Conservation (phyloP, 139 green algal species). For the Pleodorina starrii region DNA sequence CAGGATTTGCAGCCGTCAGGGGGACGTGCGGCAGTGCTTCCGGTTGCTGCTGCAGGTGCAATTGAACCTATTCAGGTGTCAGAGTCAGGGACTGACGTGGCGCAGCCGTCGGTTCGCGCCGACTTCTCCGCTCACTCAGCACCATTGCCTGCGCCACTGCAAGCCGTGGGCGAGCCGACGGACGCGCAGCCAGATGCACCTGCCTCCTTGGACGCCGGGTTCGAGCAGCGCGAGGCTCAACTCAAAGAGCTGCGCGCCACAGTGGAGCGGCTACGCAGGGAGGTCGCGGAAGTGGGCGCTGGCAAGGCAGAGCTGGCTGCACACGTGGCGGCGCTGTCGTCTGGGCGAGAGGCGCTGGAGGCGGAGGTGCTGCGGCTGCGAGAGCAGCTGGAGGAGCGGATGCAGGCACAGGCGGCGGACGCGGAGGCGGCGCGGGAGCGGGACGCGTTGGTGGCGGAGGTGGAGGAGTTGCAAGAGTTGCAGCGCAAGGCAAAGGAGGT, state of each 20-base stretch:
- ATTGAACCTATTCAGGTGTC: too few species aligned
- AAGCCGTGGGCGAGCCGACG: too few species aligned
- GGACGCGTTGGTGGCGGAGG: slow-evolving; percentile 22
- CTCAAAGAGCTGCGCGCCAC: neutral
- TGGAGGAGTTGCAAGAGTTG: slow-evolving; percentile 44
- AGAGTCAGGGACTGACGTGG: too few species aligned
- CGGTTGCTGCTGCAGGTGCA: too few species aligned
- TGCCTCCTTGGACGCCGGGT: too few species aligned
- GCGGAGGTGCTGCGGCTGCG: slow-evolving; percentile 25
- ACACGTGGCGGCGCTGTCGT: neutral
- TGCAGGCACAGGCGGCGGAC: neutral
- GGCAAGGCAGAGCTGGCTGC: slow-evolving; percentile 43
- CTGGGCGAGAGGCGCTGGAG: slow-evolving; percentile 31
- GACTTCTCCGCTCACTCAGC: too few species aligned
- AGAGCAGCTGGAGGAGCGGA: slow-evolving; percentile 16
- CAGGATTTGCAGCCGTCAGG: too few species aligned
- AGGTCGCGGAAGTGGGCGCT: slow-evolving; percentile 29
- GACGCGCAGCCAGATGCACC: too few species aligned
- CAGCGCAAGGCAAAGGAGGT: slow-evolving; percentile 47
- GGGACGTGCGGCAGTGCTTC: too few species aligned
- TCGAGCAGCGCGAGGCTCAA: slow-evolving; percentile 13
- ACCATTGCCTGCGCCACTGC: too few species aligned
- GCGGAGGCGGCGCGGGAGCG: neutral
- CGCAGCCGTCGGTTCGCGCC: too few species aligned
- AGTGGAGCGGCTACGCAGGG: slow-evolving; percentile 10